Percentiles rank a stretch among this genome's conserved stretches.
phyloP scores from a whole-genome alignment of 2,329 filamentous ascomycete genomes.

The Alternaria metachromatica region DNA sequence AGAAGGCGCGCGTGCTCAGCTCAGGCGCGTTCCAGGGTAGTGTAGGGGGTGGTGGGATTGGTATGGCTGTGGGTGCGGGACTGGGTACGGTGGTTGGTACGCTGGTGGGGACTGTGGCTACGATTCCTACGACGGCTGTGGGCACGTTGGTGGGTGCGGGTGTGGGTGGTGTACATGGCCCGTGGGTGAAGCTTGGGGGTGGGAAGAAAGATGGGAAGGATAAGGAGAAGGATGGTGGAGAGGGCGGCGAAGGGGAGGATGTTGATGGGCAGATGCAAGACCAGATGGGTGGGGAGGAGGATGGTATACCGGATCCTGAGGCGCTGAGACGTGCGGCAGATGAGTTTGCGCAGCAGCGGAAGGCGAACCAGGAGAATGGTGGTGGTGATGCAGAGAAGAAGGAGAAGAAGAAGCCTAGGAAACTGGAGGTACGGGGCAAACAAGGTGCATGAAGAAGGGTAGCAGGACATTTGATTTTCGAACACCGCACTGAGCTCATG shows the following conservation, averaged over 20 bases:
- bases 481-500: background rate
- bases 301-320: conserved; percentile 36
- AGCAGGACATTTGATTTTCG: background rate
- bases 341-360: conserved; percentile 8
- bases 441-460: background rate
- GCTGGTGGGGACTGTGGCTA: conserved; percentile 48
- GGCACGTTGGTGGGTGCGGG: conserved; percentile 51
- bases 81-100: conserved; percentile 53
- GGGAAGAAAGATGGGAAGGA: conserved; percentile 19
- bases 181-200: conserved; percentile 50
- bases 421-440: conserved; percentile 35
- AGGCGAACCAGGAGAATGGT: conserved; percentile 2
- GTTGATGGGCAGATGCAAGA: conserved; percentile 5
- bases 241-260: conserved; percentile 7
- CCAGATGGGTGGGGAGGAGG: conserved; percentile 8
- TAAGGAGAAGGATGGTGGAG: conserved; percentile 15
- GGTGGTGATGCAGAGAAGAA: conserved; percentile 5
- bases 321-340: conserved; percentile 32
- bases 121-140: conserved; percentile 49
- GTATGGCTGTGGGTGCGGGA: conserved; percentile 50
- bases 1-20: conserved; percentile 43
- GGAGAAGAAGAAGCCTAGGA: conserved; percentile 32
- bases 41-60: conserved; percentile 52
- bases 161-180: conserved; percentile 52
- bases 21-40: conserved; percentile 51